Conservation (phyloP, 2,329 filamentous ascomycete species). For the Helotiales sp. region DNA sequence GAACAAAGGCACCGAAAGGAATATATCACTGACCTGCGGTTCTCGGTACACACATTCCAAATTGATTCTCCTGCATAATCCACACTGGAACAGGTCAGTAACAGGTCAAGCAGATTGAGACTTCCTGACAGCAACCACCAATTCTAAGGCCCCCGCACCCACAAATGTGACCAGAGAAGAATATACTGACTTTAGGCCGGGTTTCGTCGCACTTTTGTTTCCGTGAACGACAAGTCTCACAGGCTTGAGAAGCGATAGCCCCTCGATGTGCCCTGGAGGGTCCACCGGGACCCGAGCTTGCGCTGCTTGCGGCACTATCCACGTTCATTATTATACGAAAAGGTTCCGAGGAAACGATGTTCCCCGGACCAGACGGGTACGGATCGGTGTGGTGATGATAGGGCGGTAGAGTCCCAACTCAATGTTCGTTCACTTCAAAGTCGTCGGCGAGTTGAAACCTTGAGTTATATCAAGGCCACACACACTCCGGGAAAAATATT, state of each 20-base stretch:
- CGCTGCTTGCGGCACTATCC: constrained; percentile 36
- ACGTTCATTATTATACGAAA: constrained; percentile 33
- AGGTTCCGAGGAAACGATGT: neutral
- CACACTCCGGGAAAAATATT: constrained; percentile 10
- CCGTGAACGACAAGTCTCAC: constrained; percentile 62
- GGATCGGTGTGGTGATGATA: constrained; percentile 14
- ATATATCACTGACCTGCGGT: constrained; percentile 12
- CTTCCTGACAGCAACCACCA: neutral
- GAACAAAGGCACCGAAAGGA: neutral
- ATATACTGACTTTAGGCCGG: constrained; percentile 52
- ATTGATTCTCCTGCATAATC: constrained; percentile 61
- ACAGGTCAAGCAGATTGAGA: neutral
- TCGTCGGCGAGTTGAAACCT: constrained; percentile 5
- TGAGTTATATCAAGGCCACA: neutral
- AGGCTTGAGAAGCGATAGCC: constrained; percentile 59
- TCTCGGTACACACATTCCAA: constrained; percentile 62
- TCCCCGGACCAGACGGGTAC: constrained; percentile 1
- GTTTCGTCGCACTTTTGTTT: constrained; percentile 70
- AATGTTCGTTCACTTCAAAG: constrained; percentile 5
- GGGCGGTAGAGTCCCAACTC: constrained; percentile 10
- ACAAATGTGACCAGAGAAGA: neutral
- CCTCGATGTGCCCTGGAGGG: constrained; percentile 47
- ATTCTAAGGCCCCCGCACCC: neutral
- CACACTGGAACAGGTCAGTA: constrained; percentile 47
- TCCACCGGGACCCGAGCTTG: constrained; percentile 23